phyloP scores from a whole-genome alignment of 805 yeast species.

The Metschnikowia matae region DNA sequence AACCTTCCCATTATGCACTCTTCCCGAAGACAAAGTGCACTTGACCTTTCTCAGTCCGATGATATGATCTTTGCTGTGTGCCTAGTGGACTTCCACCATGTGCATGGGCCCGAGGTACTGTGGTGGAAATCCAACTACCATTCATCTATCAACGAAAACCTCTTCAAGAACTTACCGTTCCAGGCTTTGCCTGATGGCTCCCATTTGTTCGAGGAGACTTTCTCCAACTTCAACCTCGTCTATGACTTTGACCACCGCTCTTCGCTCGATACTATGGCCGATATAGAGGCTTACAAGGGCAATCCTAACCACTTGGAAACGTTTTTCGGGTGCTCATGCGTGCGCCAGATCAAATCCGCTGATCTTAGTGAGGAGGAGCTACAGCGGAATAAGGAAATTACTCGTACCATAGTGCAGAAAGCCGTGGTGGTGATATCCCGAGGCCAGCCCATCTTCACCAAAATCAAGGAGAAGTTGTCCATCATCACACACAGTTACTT shows the following conservation, averaged over 20 bases:
- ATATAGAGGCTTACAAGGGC: conserved; percentile 28
- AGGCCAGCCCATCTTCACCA: conserved; percentile 77
- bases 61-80: conserved; percentile 74
- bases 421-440: conserved; percentile 82
- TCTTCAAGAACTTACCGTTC: conserved; percentile 88
- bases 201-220: conserved; percentile 89
- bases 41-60: conserved; percentile 22
- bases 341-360: conserved; percentile 69
- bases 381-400: conserved; percentile 56
- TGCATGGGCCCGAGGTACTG: conserved; percentile 91
- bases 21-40: conserved; percentile 22
- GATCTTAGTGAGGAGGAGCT: conserved; percentile 46
- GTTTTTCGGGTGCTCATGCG: conserved; percentile 92
- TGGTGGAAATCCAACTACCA: conserved; percentile 64
- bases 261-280: conserved; percentile 44
- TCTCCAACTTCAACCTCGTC: conserved; percentile 80
- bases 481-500: conserved; percentile 86
- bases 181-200: conserved; percentile 97
- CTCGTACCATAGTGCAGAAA: conserved; percentile 87
- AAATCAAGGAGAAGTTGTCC: conserved; percentile 83
- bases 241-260: conserved; percentile 52
- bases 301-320: conserved; percentile 52
- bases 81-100: conserved; percentile 88
- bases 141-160: conserved; percentile 19
- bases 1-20: conserved; percentile 31